A percentile compares a stretch with the other conserved stretches of the same genome.
phyloP scores from a whole-genome alignment of 1,284 basidiomycete genomes.

The Marasmius oreades region DNA sequence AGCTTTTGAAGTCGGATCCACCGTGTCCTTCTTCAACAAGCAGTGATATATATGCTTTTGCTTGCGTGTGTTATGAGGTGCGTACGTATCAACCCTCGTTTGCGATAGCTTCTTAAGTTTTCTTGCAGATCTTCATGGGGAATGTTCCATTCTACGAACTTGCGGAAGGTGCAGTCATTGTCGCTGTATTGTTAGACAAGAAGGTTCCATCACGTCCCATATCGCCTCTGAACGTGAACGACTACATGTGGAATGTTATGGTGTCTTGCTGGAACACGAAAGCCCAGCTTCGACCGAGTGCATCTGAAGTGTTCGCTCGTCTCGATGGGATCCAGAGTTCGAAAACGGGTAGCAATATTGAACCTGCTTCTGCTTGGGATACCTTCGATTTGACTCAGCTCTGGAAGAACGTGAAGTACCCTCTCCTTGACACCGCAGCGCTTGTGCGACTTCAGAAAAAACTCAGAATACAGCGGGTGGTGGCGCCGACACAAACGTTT shows the following conservation, averaged over 20 bases:
- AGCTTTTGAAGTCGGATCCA: constrained; percentile 14
- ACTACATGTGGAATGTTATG: background rate
- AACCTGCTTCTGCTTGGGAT: background rate
- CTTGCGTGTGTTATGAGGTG: background rate
- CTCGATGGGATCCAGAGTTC: background rate
- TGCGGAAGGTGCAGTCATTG: background rate
- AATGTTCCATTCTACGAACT: background rate
- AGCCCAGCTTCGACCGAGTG: background rate
- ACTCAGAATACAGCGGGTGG: too few species aligned
- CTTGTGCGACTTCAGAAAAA: background rate
- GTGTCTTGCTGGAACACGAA: background rate
- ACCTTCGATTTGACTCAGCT: background rate
- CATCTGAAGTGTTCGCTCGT: background rate
- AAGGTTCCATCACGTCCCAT: background rate
- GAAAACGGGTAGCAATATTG: background rate
- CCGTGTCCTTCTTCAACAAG: background rate
- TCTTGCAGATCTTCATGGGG: background rate
- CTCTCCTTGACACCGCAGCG: background rate
- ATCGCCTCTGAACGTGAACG: background rate
- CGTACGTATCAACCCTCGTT: background rate
- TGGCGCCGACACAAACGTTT: too few species aligned
- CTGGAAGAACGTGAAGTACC: background rate
- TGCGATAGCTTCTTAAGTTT: too few species aligned
- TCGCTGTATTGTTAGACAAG: background rate
- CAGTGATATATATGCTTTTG: background rate